Base-by-base conservation (phyloP, 441 rosid species). In the Pelargonium citronellum region DNA sequence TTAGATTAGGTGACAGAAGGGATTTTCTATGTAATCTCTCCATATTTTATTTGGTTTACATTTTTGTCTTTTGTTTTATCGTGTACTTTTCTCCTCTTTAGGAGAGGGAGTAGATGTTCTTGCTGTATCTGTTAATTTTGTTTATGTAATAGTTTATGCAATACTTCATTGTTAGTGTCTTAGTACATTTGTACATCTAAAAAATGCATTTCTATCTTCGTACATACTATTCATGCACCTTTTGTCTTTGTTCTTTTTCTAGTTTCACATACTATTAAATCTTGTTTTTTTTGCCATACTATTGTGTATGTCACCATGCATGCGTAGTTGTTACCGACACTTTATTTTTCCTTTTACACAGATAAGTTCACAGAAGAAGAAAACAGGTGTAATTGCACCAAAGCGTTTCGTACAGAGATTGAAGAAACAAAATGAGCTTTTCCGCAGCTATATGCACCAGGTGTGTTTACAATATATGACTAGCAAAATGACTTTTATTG, bases 311-410 rank as follows among this genome's bases (percentile, higher is more conserved):
- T 19, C 51, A 22, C 64, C 20, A 15, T 9, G 7, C 75, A 63
- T 53, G 16, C 62, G 5, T 62, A 69, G n/a, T 15, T 53, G 60
- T 53, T n/a, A 53, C 71, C 63, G 70, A 65, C 57, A 60, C 22
- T 46, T 79, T 57, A 15, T 69, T 57, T 9, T 83, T 73, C 47
- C 10, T 64, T 71, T 60, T 69, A 34, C 78, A 61, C 73, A 95
- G 98, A 95, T 95, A 89, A 89, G 95, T 80, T 88, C 89, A 39
- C 97, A 95, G 84, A 95, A 95, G 90, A 95, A 95, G 89, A 95
- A 92, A 83, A 95, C 99, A 0, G 96, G 99, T 69, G 97, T 95
- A 67, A 89, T 92, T 88, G 91, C 99, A 61, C 99, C 99, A 58
- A 95, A 92, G 83, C 91, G 99, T 63, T 95, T 95, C 55, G 94